These are phyloP conservation scores for Funneliformis caledonium DNA, from an alignment of 371 early-diverging fungal species.

Conservation along the genomic window DNA sequence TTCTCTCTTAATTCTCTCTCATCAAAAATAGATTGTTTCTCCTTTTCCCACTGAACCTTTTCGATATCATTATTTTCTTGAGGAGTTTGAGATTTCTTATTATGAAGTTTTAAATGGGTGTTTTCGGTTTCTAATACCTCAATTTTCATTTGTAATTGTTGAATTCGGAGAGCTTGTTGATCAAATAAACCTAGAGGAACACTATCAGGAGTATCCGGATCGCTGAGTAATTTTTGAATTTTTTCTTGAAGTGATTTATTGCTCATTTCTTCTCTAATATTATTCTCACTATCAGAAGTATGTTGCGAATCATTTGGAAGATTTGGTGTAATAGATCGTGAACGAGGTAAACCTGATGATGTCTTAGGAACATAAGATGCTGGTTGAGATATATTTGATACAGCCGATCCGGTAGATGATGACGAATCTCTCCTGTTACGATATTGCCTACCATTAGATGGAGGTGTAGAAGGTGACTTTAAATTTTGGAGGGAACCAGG, in stretches of 20 bases:
- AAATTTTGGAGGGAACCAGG: constrained; percentile 33
- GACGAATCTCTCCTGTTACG: constrained; percentile 38
- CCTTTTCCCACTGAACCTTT: constrained; percentile 40
- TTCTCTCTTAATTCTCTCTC: constrained; percentile 42
- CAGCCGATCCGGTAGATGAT: constrained; percentile 30
- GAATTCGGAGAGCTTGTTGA: constrained; percentile 54
- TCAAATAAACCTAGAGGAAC: constrained; percentile 51
- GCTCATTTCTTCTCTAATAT: constrained; percentile 18
- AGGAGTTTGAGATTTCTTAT: constrained; percentile 51
- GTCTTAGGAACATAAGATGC: constrained; percentile 14
- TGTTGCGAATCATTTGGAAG: constrained; percentile 2
- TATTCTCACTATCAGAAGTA: constrained; percentile 23
- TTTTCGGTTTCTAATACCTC: constrained; percentile 62
- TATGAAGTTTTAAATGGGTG: constrained; percentile 53
- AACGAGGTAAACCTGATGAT: constrained; percentile 30
- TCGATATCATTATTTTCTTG: constrained; percentile 46
- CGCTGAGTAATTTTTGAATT: constrained; percentile 24
- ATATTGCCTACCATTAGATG: constrained; percentile 19
- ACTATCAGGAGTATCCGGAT: constrained; percentile 50
- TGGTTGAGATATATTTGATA: constrained; percentile 11
- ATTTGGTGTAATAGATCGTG: constrained; percentile 41
- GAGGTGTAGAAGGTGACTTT: constrained; percentile 42
- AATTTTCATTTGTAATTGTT: constrained; percentile 56
- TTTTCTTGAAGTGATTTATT: constrained; percentile 33
- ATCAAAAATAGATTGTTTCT: constrained; percentile 20